These are phyloP conservation scores for Boletellus sp. DNA, from an alignment of 768 basidiomycete species.

Conservation along the genomic window DNA sequence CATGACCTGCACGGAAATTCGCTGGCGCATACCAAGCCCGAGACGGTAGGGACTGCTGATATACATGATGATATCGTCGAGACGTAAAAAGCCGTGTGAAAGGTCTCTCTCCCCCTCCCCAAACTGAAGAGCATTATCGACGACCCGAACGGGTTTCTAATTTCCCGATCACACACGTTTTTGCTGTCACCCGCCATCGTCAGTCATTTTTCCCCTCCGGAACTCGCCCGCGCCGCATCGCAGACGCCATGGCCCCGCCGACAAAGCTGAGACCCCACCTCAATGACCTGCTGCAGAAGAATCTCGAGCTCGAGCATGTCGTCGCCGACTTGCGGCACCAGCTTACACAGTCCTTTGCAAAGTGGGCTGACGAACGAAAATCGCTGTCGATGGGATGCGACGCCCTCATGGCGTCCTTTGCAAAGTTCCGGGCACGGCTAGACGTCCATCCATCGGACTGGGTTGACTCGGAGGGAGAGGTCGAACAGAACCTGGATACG, in stretches of 20 bases:
- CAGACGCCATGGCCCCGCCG: constrained; percentile 24
- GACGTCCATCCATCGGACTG: constrained; percentile 20
- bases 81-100: constrained; percentile 20
- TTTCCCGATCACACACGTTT: not conserved
- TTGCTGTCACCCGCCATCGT: not conserved
- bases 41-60: no score
- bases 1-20: no score
- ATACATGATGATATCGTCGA: constrained; percentile 1
- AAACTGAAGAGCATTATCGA: constrained; percentile 4
- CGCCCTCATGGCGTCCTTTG: constrained; percentile 30
- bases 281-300: constrained; percentile 26
- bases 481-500: constrained; percentile 20
- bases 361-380: constrained; percentile 30
- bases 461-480: constrained; percentile 25
- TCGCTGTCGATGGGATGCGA: constrained; percentile 20
- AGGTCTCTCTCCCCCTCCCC: no score
- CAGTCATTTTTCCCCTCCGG: no score
- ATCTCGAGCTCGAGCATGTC: constrained; percentile 27
- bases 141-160: not conserved
- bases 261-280: constrained; percentile 25
- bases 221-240: not conserved
- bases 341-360: constrained; percentile 27
- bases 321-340: constrained; percentile 28
- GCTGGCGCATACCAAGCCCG: no score
- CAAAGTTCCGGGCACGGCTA: constrained; percentile 26